phyloP scores from a whole-genome alignment of 345 rosid species.

The Salix viminalis region DNA sequence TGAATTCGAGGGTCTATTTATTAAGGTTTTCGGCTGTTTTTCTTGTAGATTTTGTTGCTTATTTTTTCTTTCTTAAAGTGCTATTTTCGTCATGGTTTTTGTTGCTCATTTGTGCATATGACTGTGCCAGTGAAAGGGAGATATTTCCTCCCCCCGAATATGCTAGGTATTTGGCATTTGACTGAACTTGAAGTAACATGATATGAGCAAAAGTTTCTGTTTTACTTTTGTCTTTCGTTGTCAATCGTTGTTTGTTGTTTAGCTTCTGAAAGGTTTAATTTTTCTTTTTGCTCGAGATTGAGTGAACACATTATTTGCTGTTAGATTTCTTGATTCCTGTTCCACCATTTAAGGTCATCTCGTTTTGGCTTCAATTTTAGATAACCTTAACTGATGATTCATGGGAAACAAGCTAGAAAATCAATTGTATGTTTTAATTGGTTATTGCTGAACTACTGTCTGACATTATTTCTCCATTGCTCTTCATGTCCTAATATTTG shows the following conservation, averaged over 20 bases:
- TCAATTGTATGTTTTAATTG: neutral
- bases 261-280: neutral
- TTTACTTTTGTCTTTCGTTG: too few relatives aligned
- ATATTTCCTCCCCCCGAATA: too few relatives aligned
- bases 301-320: neutral
- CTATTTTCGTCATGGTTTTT: neutral
- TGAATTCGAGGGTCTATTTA: neutral
- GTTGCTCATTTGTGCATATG: too few relatives aligned
- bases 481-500: neutral
- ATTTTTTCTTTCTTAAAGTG: neutral
- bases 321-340: neutral
- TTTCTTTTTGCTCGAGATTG: neutral
- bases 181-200: neutral
- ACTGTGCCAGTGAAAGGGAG: too few relatives aligned
- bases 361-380: neutral
- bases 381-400: neutral
- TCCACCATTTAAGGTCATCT: neutral
- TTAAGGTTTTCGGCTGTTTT: neutral
- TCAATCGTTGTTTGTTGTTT: neutral
- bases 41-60: neutral
- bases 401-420: neutral
- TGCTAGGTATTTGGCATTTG: too few relatives aligned
- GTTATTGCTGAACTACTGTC: neutral
- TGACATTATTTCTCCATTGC: neutral
- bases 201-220: neutral